Conservation (phyloP, 345 rosid species). For the Acer saccharum region DNA sequence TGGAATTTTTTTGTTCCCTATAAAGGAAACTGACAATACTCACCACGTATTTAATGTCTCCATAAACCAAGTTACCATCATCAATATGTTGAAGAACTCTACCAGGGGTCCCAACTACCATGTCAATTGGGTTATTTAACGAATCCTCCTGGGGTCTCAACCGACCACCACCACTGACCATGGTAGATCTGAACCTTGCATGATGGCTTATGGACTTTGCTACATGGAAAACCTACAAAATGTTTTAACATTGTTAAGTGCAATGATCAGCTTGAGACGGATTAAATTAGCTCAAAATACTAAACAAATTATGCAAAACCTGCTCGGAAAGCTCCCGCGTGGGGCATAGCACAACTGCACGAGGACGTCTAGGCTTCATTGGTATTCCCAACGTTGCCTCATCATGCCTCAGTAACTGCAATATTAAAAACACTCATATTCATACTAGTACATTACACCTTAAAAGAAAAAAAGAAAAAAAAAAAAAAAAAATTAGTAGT, state of each 20-base stretch:
- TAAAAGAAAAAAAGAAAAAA: not conserved
- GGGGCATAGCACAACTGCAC: conserved; percentile 91
- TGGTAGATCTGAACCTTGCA: conserved; percentile 81
- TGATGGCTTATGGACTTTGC: conserved; percentile 91
- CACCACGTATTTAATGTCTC: conserved; percentile 84
- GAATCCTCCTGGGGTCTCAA: conserved; percentile 90
- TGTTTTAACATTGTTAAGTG: not conserved
- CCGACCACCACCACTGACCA: conserved; percentile 94
- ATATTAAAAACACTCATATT: not conserved
- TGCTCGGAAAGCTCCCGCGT: conserved; percentile 97
- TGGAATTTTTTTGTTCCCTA: not conserved
- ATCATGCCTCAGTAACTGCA: conserved; percentile 81
- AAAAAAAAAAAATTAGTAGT: too few relatives aligned
- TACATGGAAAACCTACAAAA: conserved; percentile 78
- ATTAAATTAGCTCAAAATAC: conserved; percentile 1
- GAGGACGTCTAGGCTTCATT: conserved; percentile 85
- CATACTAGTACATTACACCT: not conserved
- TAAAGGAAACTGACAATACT: conserved; percentile 16
- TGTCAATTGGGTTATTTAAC: conserved; percentile 76
- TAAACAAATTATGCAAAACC: conserved; percentile 39
- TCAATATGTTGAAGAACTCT: conserved; percentile 93
- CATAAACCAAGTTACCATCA: conserved; percentile 93
- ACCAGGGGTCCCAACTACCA: conserved; percentile 97
- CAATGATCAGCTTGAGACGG: not conserved
- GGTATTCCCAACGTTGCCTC: conserved; percentile 65